Evolutionary conservation across 441 rosid genomes (phyloP).

Genomic region (Corymbia citriodora): DNA sequence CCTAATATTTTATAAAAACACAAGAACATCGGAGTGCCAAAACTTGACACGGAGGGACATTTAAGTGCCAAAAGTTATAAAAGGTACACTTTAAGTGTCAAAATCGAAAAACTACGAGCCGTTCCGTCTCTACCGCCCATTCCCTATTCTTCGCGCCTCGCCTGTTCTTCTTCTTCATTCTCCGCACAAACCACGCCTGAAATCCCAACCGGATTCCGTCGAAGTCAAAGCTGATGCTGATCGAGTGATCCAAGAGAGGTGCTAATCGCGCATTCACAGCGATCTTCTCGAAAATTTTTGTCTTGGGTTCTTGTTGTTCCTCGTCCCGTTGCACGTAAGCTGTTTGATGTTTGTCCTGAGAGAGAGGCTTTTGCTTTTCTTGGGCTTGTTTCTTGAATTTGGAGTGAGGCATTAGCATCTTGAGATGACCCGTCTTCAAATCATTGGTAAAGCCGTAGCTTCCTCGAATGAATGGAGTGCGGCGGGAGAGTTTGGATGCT

Average conservation of each 20-base stretch:
- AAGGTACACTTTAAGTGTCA: too few species aligned
- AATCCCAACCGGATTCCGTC: neutral
- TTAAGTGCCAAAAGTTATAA: too few species aligned
- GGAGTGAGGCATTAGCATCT: neutral
- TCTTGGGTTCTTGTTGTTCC: neutral
- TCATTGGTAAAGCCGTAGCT: neutral
- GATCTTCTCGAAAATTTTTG: neutral
- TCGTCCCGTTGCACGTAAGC: neutral
- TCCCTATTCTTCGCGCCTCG: rapidly evolving
- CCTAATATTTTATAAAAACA: too few species aligned
- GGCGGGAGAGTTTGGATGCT: neutral
- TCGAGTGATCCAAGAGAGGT: neutral
- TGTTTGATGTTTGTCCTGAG: neutral
- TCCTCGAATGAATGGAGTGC: neutral
- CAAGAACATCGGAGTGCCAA: too few species aligned
- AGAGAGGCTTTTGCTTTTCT: neutral
- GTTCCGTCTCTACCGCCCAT: neutral
- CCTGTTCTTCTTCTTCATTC: neutral
- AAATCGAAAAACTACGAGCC: neutral
- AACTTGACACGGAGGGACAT: too few species aligned
- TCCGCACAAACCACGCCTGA: neutral
- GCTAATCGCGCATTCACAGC: neutral
- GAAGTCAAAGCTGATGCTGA: neutral
- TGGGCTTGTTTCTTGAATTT: neutral
- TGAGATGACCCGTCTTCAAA: neutral